Evolutionary conservation across 768 basidiomycete species (phyloP).

Genomic region (Leccinellum albellum): DNA sequence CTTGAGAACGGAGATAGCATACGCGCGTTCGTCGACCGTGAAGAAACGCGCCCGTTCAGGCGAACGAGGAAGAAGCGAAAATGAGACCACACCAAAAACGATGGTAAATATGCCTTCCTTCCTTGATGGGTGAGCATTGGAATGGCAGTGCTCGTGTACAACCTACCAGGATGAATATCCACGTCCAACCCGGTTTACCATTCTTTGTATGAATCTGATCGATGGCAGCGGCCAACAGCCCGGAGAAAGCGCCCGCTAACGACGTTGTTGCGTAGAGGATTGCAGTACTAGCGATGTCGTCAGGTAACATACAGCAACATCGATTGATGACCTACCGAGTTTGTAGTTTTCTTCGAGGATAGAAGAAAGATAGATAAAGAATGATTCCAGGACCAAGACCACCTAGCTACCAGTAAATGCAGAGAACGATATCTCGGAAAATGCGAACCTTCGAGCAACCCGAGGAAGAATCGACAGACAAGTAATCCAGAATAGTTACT

Average conservation of each 20-base stretch:
- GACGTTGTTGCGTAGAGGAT: constrained; percentile 43
- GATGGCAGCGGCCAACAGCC: constrained; percentile 60
- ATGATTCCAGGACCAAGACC: constrained; percentile 58
- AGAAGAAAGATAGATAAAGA: constrained; percentile 52
- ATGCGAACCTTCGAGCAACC: constrained; percentile 53
- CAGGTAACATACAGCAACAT: background rate
- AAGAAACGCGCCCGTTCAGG: constrained; percentile 50
- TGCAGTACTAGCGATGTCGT: constrained; percentile 31
- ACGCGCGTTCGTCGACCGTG: constrained; percentile 44
- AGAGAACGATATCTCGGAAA: background rate
- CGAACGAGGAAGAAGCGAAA: constrained; percentile 45
- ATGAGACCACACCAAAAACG: constrained; percentile 49
- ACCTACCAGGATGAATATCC: constrained; percentile 53
- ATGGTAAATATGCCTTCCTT: constrained; percentile 63
- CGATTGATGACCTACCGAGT: constrained; percentile 1
- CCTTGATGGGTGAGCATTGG: background rate
- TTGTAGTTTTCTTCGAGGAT: constrained; percentile 31
- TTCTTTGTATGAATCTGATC: constrained; percentile 45
- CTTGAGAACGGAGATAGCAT: constrained; percentile 34
- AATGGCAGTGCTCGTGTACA: background rate
- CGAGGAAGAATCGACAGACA: constrained; percentile 46
- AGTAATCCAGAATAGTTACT: constrained; percentile 51
- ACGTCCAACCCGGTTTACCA: constrained; percentile 56
- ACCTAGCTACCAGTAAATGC: constrained; percentile 31
- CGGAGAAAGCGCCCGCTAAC: constrained; percentile 59